These are phyloP conservation scores for Lecanosticta acicola DNA, from an alignment of 2,329 filamentous ascomycete species.

Conservation along the genomic window DNA sequence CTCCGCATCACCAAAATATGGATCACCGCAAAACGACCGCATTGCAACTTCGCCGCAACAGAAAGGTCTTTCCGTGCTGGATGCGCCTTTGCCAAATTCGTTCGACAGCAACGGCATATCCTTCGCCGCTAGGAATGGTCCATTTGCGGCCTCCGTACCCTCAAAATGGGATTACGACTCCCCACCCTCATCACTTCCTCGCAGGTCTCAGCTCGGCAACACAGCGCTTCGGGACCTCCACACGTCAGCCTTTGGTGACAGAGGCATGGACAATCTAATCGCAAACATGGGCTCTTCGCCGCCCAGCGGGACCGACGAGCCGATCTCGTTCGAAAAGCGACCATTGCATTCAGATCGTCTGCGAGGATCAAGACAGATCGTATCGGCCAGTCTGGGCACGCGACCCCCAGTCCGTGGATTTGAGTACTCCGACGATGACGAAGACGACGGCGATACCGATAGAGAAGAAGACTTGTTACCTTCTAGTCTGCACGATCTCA, in stretches of 20 bases:
- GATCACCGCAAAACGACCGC: constrained; percentile 74
- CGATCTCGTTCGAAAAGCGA: constrained; percentile 59
- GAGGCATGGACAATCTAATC: constrained; percentile 40
- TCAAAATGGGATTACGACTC: constrained; percentile 87
- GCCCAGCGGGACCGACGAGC: constrained; percentile 60
- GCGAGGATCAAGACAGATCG: constrained; percentile 47
- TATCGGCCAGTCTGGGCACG: constrained; percentile 56
- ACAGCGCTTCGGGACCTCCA: constrained; percentile 53
- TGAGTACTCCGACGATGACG: constrained; percentile 52
- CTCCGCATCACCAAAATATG: constrained; percentile 61
- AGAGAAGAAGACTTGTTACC: constrained; percentile 91
- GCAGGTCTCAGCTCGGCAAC: constrained; percentile 35
- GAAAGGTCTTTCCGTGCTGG: constrained; percentile 77
- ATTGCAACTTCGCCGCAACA: constrained; percentile 66
- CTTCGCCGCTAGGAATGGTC: constrained; percentile 80
- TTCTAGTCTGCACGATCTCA: constrained; percentile 57
- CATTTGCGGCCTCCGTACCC: constrained; percentile 87
- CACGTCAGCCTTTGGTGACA: constrained; percentile 63
- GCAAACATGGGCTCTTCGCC: constrained; percentile 52
- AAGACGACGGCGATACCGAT: constrained; percentile 54
- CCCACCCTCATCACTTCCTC: constrained; percentile 62
- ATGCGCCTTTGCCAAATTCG: constrained; percentile 86
- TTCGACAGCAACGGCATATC: constrained; percentile 96
- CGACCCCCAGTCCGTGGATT: constrained; percentile 27
- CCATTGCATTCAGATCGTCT: constrained; percentile 62